These are phyloP conservation scores for Sphenostylis stenocarpa DNA, from an alignment of 306 rosid species.

Conservation along the genomic window DNA sequence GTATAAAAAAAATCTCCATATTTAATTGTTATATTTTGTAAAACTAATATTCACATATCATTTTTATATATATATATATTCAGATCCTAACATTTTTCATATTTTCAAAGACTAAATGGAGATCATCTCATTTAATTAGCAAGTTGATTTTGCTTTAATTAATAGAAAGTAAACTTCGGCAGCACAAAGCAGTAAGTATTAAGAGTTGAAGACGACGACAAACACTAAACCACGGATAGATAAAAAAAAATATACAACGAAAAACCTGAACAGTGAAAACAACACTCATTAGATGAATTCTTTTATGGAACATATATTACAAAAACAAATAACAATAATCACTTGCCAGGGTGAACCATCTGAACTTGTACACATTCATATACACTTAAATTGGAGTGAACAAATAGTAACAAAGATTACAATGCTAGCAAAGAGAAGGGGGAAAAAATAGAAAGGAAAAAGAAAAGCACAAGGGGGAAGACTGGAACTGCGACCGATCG, in stretches of 20 bases:
- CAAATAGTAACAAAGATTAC: constrained; percentile 48
- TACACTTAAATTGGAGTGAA: constrained; percentile 59
- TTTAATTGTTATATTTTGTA: too few relatives aligned
- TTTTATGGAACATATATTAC: constrained; percentile 56
- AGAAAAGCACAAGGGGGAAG: constrained; percentile 15
- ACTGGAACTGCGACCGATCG: constrained; percentile 16
- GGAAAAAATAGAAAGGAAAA: not conserved
- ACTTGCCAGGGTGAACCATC: constrained; percentile 35
- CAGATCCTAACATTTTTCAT: too few relatives aligned
- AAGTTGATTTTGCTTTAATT: too few relatives aligned
- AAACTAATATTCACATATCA: too few relatives aligned
- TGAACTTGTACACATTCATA: constrained; percentile 59
- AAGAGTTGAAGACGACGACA: too few relatives aligned
- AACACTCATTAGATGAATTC: constrained; percentile 23
- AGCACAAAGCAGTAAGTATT: too few relatives aligned
- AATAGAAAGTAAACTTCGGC: too few relatives aligned
- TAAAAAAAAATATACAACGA: not conserved
- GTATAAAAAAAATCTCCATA: too few relatives aligned
- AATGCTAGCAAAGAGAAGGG: constrained; percentile 10
- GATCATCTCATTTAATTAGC: too few relatives aligned
- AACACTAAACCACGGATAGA: not conserved
- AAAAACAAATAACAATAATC: constrained; percentile 50
- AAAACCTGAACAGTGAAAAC: not conserved
- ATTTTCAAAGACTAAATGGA: too few relatives aligned
- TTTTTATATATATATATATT: too few relatives aligned